These are phyloP conservation scores for Ustilago trichophora DNA, from an alignment of 1,284 basidiomycete species.

Conservation along the genomic window DNA sequence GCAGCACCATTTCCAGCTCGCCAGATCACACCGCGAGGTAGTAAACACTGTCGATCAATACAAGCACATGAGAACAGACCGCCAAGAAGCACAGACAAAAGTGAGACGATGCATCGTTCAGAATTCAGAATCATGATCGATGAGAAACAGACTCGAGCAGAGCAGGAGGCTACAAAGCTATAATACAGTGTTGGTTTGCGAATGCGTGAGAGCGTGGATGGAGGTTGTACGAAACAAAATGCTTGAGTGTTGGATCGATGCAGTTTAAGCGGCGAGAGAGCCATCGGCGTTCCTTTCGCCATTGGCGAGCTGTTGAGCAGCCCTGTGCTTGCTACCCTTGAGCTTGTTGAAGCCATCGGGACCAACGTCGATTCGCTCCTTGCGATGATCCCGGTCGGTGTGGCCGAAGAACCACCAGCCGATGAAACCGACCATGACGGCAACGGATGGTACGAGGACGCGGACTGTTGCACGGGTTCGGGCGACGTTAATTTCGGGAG, in stretches of 20 bases:
- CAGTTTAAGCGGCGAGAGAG: conserved; percentile 9
- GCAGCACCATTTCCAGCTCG: conserved; percentile 8
- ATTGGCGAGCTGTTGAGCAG: conserved; percentile 33
- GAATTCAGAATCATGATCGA: not conserved
- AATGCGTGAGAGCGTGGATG: too few species aligned
- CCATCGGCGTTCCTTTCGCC: conserved; percentile 31
- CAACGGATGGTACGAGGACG: conserved; percentile 41
- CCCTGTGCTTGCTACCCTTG: conserved; percentile 37
- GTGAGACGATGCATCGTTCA: not conserved
- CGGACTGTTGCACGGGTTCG: conserved; percentile 34
- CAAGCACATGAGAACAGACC: too few species aligned
- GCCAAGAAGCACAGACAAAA: too few species aligned
- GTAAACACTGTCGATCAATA: too few species aligned
- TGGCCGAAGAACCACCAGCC: conserved; percentile 54
- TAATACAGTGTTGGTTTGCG: too few species aligned
- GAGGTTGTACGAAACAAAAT: too few species aligned
- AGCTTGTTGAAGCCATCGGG: conserved; percentile 41
- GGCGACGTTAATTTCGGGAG: conserved; percentile 37
- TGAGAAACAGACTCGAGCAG: too few species aligned
- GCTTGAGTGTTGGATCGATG: too few species aligned
- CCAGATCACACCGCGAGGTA: too few species aligned
- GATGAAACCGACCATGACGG: conserved; percentile 40
- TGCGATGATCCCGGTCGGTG: conserved; percentile 32
- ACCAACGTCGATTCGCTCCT: conserved; percentile 32
- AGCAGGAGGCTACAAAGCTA: too few species aligned